Evolutionary conservation across 495 filamentous ascomycete species (phyloP).

Genomic region (Aspergillus baeticus): DNA sequence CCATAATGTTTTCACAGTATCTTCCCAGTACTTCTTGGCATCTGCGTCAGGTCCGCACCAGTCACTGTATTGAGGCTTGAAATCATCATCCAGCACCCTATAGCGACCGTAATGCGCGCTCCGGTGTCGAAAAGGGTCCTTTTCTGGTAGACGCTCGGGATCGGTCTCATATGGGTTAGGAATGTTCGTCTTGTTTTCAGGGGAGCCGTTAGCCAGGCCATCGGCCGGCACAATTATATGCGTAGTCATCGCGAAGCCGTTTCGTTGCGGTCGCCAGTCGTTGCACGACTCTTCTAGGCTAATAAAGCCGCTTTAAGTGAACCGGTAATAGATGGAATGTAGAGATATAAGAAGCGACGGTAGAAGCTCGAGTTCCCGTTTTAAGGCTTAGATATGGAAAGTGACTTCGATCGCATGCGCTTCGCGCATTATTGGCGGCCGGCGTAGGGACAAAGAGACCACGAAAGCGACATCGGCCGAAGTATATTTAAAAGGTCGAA

Average conservation of each 20-base stretch:
- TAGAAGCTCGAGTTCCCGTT: neutral
- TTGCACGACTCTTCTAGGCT: neutral
- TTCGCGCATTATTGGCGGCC: slow-evolving; percentile 27
- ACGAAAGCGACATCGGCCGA: neutral
- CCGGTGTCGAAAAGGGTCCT: slow-evolving; percentile 37
- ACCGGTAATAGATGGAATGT: neutral
- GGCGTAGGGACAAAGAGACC: neutral
- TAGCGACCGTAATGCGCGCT: slow-evolving; percentile 47
- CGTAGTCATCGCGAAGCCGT: slow-evolving; percentile 21
- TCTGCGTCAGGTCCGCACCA: slow-evolving; percentile 37
- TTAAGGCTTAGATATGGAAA: neutral
- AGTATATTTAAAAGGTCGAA: neutral
- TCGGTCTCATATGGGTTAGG: slow-evolving; percentile 39
- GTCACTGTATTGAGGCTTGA: slow-evolving; percentile 33
- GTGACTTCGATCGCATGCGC: slow-evolving; percentile 17
- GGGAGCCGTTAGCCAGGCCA: slow-evolving; percentile 29
- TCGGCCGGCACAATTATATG: slow-evolving; percentile 21
- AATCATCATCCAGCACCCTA: slow-evolving; percentile 35
- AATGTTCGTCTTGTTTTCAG: slow-evolving; percentile 12
- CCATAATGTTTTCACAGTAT: slow-evolving; percentile 30
- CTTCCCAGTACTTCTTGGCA: slow-evolving; percentile 35
- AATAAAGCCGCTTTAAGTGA: neutral
- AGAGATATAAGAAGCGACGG: neutral
- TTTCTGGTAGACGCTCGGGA: slow-evolving; percentile 29
- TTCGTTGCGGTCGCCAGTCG: slow-evolving; percentile 3